Conservation (phyloP, 2,329 filamentous ascomycete genomes). For the Juglanconis juglandina region DNA sequence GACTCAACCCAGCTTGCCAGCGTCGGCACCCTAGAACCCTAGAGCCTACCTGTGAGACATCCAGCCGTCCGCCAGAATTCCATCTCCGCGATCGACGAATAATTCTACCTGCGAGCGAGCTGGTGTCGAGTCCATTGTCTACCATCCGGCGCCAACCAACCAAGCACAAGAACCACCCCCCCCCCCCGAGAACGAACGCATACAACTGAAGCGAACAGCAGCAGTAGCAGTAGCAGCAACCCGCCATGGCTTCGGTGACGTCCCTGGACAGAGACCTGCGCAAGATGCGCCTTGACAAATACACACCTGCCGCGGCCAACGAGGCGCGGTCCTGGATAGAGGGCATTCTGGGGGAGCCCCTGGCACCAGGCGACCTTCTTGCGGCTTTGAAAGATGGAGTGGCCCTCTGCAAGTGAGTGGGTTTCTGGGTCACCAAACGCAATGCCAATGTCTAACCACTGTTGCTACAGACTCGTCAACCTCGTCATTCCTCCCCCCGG, state of each 20-base stretch:
- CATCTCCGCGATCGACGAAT: background rate
- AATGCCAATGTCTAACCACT: background rate
- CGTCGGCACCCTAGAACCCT: background rate
- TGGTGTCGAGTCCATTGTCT: background rate
- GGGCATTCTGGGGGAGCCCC: constrained; percentile 67
- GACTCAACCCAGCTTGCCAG: background rate
- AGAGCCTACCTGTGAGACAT: background rate
- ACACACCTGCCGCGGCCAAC: constrained; percentile 84
- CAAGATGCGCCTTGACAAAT: constrained; percentile 86
- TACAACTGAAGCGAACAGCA: background rate
- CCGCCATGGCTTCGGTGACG: constrained; percentile 81
- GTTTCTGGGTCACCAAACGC: background rate
- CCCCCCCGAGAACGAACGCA: too few species aligned
- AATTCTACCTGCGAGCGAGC: background rate
- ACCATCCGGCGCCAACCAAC: background rate
- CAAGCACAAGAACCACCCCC: background rate
- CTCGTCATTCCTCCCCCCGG: constrained; percentile 71
- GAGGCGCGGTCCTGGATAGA: constrained; percentile 88
- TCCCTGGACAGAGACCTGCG: constrained; percentile 95
- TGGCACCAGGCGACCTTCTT: constrained; percentile 73
- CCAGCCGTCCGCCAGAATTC: background rate
- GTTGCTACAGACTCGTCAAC: constrained; percentile 67
- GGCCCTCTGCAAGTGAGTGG: constrained; percentile 79
- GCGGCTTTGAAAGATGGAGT: constrained; percentile 87
- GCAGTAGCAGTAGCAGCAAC: background rate